Evolutionary conservation across 805 yeast genomes (phyloP), one percentile per base, ranked within the genome.

Genomic region (Sugiyamaella marilandica): DNA sequence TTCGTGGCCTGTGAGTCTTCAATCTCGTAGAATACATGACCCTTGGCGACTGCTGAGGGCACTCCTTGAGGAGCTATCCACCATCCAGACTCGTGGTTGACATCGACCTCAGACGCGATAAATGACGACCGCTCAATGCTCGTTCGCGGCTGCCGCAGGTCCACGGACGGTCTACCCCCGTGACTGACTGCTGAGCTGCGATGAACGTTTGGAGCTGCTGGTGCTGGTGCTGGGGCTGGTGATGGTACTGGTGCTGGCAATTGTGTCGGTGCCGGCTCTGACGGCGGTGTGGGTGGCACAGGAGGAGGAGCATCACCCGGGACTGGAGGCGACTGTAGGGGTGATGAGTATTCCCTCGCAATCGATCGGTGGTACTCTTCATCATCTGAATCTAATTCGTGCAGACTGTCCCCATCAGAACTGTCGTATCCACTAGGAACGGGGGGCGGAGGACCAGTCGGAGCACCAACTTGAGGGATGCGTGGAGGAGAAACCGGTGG

Each of bases 1-100:
- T 85, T 86, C 11, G 59, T 59, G 7, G 84, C 70, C 11, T 64
- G 62, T 53, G 76, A 71, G 26, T 80, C 79, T 52, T 89, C 96
- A 19, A 82, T 77, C 65, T 89, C 96, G 65, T 68, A 81, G 14
- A 79, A 71, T 31, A 83, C 64, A 18, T 83, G 85, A 41, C 67
- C 72, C 1, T 78, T 78, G 18, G 70, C 66, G 47, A 70, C 66
- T 24, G 83, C 64, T 14, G 70, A 63, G 1, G 96, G 96, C 5
- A 83, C 70, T 7, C 76, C 76, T 13, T 77, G 73, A 7, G 69
- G 66, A 10, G 69, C 69, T 13, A 80, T 59, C 92, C 94, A 87
- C 97, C 97, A 90, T 14, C 67, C 69, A 2, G 75, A 59, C 4
- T 64, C 65, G 21, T 70, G 67, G 4, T 65, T 68, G 16, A 71